Base-by-base conservation (phyloP, 83 land plant genomes). In the Diphasiastrum complanatum region DNA sequence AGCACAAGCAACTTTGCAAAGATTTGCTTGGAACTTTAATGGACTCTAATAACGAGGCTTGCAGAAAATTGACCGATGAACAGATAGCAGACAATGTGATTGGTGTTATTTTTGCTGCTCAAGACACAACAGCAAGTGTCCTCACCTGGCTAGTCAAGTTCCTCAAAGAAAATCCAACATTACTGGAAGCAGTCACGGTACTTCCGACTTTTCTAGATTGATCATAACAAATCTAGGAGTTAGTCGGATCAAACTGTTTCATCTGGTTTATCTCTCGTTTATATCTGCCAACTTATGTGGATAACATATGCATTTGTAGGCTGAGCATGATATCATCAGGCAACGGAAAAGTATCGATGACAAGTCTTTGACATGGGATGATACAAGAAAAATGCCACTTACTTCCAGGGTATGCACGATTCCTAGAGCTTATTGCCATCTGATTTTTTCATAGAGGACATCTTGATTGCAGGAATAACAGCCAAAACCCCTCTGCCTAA, bases 51-150 rank as follows among this genome's bases (percentile, higher is more conserved):
- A 83, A 84, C 35, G 85, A 75, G 30, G 62, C 60, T 18, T 70
- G 66, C 3, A 59, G 57, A 47, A 32, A 63, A 40, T 80, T 90
- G 35, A 83, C 71, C 18, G 83, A 86, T 30, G 80, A 83, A 14
- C 96, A 89, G 67, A 79, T 89, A 16, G 86, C 72, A 3, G 98
- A 92, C 53, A 92, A 89, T 74, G 63, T 92, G 33, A 83, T 92
- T 18, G 96, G 92, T 4, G 81, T 92, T 6, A 77, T 92, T 33
- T 92, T 92, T 51, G 96, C 98, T 1, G 87, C 98, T 12, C 80
- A 85, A 1, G 96, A 92, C 68, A 85, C 98, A 28, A 85, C 91
- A 1, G 96, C 89, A n/a, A 78, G 84, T 58, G 86, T 80, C 0
- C 70, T 92, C 24, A 92, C 98, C 0, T 88, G 96, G 98, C 41